Conservation (phyloP, 2,329 filamentous ascomycete species). For the Trichophyton verrucosum region DNA sequence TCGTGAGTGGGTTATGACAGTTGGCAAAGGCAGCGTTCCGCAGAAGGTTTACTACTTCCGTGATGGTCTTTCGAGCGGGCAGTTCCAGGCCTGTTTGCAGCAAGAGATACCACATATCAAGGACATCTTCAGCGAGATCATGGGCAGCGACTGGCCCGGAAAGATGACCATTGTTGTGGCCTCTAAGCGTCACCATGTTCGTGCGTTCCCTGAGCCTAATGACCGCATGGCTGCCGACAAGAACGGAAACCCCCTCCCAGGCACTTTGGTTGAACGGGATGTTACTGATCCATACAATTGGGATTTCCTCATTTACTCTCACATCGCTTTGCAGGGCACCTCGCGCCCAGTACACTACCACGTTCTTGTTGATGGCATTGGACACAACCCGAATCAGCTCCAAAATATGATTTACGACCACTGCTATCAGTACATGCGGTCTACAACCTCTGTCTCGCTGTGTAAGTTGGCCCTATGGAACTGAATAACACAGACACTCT, state of each 20-base stretch:
- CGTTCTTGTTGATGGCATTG: conserved; percentile 70
- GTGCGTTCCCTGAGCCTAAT: conserved; percentile 64
- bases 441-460: conserved; percentile 81
- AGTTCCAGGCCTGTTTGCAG: conserved; percentile 67
- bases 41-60: conserved; percentile 81
- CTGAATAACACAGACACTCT: neutral
- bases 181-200: conserved; percentile 87
- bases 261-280: conserved; percentile 75
- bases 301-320: conserved; percentile 66
- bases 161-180: conserved; percentile 79
- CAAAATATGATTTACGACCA: conserved; percentile 90
- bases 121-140: conserved; percentile 38
- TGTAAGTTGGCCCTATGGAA: conserved; percentile 26
- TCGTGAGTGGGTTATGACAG: conserved; percentile 49
- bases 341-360: conserved; percentile 87
- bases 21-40: conserved; percentile 46
- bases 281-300: conserved; percentile 85
- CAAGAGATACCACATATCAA: conserved; percentile 66
- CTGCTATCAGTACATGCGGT: conserved; percentile 83
- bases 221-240: conserved; percentile 47
- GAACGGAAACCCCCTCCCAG: conserved; percentile 72
- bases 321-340: conserved; percentile 82
- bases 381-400: conserved; percentile 53
- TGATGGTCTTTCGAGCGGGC: conserved; percentile 79
- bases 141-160: conserved; percentile 32